phyloP scores from a whole-genome alignment of 2,329 filamentous ascomycete genomes.

The Nannizziopsis barbatae region DNA sequence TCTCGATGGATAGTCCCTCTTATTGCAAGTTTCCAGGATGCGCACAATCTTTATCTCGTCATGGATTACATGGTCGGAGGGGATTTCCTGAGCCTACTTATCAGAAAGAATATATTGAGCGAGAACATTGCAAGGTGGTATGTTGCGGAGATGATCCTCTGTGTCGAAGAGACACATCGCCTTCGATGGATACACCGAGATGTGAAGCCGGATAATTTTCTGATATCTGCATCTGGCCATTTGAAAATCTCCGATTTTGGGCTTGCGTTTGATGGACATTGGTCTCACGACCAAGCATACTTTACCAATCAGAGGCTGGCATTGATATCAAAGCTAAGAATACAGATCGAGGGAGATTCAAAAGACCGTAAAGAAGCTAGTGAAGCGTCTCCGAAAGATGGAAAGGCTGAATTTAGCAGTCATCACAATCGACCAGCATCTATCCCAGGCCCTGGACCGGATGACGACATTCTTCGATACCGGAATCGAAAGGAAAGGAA shows the following conservation, averaged over 20 bases:
- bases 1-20: constrained; percentile 84
- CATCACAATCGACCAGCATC: constrained; percentile 17
- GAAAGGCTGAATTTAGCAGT: background rate
- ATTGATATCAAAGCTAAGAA: constrained; percentile 62
- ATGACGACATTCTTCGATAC: constrained; percentile 54
- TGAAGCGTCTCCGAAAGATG: constrained; percentile 22
- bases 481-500: constrained; percentile 58
- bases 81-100: constrained; percentile 78
- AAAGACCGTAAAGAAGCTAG: constrained; percentile 53
- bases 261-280: constrained; percentile 87
- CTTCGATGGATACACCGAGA: constrained; percentile 89
- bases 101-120: constrained; percentile 70
- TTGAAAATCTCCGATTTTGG: constrained; percentile 95
- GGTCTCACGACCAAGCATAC: constrained; percentile 81
- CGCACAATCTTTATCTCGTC: constrained; percentile 72
- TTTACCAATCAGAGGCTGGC: constrained; percentile 73
- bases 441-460: constrained; percentile 25
- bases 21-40: constrained; percentile 79
- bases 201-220: constrained; percentile 94
- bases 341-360: constrained; percentile 62
- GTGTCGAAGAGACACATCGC: constrained; percentile 81
- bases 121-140: constrained; percentile 77
- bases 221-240: constrained; percentile 78
- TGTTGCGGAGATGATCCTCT: constrained; percentile 88
- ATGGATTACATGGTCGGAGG: constrained; percentile 99